phyloP scores from a whole-genome alignment of 2,329 filamentous ascomycete species.

The Trichocomaceae sp. region DNA sequence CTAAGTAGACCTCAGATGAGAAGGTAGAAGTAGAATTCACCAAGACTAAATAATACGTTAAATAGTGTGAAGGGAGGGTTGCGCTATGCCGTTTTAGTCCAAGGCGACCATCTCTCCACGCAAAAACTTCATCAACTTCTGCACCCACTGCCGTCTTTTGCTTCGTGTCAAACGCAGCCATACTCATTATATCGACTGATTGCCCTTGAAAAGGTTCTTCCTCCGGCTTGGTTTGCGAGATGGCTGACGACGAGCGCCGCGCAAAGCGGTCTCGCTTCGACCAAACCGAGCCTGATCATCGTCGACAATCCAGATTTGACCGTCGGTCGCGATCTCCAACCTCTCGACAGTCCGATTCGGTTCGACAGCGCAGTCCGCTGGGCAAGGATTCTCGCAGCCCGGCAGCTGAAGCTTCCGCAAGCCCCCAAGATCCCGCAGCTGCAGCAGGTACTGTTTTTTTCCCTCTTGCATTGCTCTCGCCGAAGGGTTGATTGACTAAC shows the following conservation, averaged over 20 bases:
- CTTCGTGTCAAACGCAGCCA: background rate
- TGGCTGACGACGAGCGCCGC: constrained; percentile 73
- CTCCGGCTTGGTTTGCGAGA: constrained; percentile 27
- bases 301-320: constrained; percentile 75
- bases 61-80: background rate
- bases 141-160: background rate
- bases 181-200: background rate
- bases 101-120: constrained; percentile 3
- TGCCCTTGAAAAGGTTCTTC: background rate
- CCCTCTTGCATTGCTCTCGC: constrained; percentile 3
- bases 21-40: background rate
- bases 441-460: constrained; percentile 63
- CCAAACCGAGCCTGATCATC: constrained; percentile 76
- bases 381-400: constrained; percentile 48
- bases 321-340: constrained; percentile 81
- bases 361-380: constrained; percentile 76
- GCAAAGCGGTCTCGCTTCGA: constrained; percentile 90
- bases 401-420: constrained; percentile 27
- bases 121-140: constrained; percentile 11
- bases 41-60: background rate
- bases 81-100: constrained; percentile 12
- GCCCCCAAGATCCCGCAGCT: constrained; percentile 58
- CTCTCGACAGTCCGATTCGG: constrained; percentile 57
- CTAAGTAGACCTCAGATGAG: too few species aligned
- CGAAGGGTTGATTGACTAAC: background rate